A percentile compares a stretch with the other conserved stretches of the same genome.
Evolutionary conservation across 2,329 filamentous ascomycete genomes (phyloP).

Genomic region (Phaeosphaeriaceae sp.): DNA sequence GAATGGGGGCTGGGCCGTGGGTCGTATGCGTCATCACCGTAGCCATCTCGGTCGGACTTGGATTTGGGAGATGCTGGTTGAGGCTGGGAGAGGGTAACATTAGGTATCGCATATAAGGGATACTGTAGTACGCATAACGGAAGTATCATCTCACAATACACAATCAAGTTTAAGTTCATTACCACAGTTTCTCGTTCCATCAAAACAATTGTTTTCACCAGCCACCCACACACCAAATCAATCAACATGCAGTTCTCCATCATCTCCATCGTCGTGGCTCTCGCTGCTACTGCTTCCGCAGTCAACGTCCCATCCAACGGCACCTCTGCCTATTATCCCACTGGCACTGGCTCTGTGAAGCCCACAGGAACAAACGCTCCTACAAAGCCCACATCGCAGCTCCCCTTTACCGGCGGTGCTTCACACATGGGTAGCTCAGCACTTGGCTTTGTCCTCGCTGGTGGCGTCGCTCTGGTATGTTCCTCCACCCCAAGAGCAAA

Average conservation of each 20-base stretch:
- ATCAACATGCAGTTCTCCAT: constrained; percentile 41
- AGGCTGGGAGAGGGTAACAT: neutral
- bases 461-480: constrained; percentile 41
- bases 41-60: neutral
- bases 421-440: constrained; percentile 32
- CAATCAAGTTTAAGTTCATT: neutral
- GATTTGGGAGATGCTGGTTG: neutral
- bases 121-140: neutral
- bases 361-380: constrained; percentile 17
- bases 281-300: constrained; percentile 37
- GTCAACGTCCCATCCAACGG: constrained; percentile 31
- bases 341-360: constrained; percentile 25
- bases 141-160: neutral
- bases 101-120: neutral
- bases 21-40: neutral
- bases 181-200: neutral
- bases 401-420: constrained; percentile 39
- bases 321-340: constrained; percentile 32
- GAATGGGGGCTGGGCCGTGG: neutral
- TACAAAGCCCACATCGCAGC: constrained; percentile 17
- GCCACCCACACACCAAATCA: constrained; percentile 2
- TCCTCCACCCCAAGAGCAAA: no score
- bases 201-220: no score
- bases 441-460: constrained; percentile 36
- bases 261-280: constrained; percentile 26